These are phyloP conservation scores for Tetrapyrgos nigripes DNA, from an alignment of 1,284 basidiomycete species.

Conservation along the genomic window DNA sequence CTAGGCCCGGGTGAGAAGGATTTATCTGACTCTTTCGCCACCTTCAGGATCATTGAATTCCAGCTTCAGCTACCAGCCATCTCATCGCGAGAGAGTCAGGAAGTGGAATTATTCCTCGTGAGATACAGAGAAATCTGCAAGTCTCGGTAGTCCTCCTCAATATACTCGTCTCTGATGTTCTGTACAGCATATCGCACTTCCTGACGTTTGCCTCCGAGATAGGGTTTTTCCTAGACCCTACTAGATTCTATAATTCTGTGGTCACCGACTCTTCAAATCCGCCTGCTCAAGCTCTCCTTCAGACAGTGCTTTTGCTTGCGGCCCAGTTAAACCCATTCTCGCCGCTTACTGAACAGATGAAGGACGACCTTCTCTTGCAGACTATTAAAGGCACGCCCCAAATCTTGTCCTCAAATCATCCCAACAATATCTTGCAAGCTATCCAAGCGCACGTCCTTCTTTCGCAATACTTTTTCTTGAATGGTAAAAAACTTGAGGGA, in stretches of 20 bases:
- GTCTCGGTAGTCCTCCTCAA: neutral
- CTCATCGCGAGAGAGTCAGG: neutral
- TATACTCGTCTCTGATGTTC: neutral
- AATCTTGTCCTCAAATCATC: conserved; percentile 35
- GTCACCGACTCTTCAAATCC: neutral
- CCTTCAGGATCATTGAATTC: no score
- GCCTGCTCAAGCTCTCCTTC: neutral
- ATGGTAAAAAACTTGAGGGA: conserved; percentile 47
- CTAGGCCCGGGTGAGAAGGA: neutral
- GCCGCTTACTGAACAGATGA: neutral
- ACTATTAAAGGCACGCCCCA: conserved; percentile 33
- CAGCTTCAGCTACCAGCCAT: neutral
- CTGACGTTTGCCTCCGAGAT: conserved; percentile 31
- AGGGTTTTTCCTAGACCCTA: conserved; percentile 7
- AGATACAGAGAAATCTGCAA: neutral
- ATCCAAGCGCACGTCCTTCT: conserved; percentile 55
- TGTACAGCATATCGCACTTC: conserved; percentile 38
- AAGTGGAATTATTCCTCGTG: neutral
- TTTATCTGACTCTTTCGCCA: no score
- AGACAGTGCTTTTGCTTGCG: neutral
- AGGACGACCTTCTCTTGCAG: conserved; percentile 5
- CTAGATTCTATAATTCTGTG: conserved; percentile 1
- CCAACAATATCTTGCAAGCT: conserved; percentile 43
- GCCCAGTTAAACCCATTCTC: neutral
- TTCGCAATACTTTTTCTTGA: conserved; percentile 49